phyloP scores from a whole-genome alignment of 2,329 filamentous ascomycete species.

The Xylariaceae sp. region DNA sequence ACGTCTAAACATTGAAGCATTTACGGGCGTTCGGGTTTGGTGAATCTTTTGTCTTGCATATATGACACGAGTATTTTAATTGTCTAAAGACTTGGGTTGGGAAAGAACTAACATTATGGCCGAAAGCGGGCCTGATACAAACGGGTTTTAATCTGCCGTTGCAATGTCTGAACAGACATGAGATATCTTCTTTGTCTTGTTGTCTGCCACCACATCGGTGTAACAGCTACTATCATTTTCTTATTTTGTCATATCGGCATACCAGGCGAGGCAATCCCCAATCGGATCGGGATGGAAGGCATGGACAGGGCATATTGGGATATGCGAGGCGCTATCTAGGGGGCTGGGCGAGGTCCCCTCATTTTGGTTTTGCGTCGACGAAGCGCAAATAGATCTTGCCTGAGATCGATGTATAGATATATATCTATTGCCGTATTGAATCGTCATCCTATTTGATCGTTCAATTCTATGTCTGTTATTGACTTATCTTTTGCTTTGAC shows the following conservation, averaged over 20 bases:
- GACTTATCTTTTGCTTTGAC: background rate
- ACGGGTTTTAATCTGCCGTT: constrained; percentile 9
- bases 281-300: constrained; percentile 16
- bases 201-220: constrained; percentile 12
- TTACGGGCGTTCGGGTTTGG: constrained; percentile 40
- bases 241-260: constrained; percentile 21
- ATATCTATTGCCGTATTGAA: constrained; percentile 19
- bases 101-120: constrained; percentile 26
- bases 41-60: constrained; percentile 29
- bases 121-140: constrained; percentile 7
- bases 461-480: too few species aligned
- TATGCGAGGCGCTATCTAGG: constrained; percentile 28
- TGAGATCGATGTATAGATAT: constrained; percentile 21
- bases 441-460: too few species aligned
- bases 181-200: constrained; percentile 19
- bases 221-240: constrained; percentile 15
- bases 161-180: constrained; percentile 18
- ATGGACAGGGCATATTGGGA: constrained; percentile 15
- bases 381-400: constrained; percentile 3
- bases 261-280: constrained; percentile 8
- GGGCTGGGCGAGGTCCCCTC: constrained; percentile 11
- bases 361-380: constrained; percentile 2
- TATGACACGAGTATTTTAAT: constrained; percentile 27
- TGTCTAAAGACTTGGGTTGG: constrained; percentile 11
- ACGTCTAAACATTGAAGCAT: constrained; percentile 33